phyloP scores from a whole-genome alignment of 2,329 filamentous ascomycete genomes.

The Colletotrichum sp. region DNA sequence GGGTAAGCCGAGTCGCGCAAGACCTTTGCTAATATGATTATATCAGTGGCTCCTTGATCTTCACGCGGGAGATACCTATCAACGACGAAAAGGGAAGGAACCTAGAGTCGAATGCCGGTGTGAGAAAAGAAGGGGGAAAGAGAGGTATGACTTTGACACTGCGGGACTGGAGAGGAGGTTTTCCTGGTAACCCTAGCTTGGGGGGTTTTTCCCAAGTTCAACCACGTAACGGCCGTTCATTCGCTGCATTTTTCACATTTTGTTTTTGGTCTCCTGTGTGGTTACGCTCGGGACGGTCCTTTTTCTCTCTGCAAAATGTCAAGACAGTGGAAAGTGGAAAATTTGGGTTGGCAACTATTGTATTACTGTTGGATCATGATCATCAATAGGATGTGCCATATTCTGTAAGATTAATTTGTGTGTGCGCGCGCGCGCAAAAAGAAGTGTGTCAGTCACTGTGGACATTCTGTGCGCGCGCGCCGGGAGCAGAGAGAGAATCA shows the following conservation, averaged over 20 bases:
- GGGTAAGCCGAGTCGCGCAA: not conserved
- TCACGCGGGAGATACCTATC: not conserved
- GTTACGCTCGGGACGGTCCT: not conserved
- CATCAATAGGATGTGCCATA: not conserved
- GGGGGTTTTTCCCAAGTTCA: constrained; percentile 10
- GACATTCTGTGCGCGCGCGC: constrained; percentile 1
- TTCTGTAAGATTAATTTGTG: constrained; percentile 8
- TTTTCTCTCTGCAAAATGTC: not conserved
- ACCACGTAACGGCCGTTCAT: constrained; percentile 21
- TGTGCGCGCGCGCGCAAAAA: not conserved
- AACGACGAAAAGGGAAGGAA: not conserved
- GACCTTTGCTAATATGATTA: constrained; percentile 9
- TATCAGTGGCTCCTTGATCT: constrained; percentile 6
- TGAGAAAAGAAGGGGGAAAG: not conserved
- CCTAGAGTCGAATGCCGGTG: not conserved
- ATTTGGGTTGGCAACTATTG: not conserved
- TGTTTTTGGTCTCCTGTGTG: not conserved
- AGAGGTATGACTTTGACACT: not conserved
- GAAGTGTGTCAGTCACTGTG: not conserved
- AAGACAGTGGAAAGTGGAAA: not conserved
- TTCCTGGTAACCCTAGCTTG: constrained; percentile 10
- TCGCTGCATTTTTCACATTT: constrained; percentile 6
- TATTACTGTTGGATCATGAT: not conserved
- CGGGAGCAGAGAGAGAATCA: not conserved
- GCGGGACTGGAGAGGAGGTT: constrained; percentile 14